phyloP scores from a whole-genome alignment of 805 yeast species.

The Starmerella cellae region DNA sequence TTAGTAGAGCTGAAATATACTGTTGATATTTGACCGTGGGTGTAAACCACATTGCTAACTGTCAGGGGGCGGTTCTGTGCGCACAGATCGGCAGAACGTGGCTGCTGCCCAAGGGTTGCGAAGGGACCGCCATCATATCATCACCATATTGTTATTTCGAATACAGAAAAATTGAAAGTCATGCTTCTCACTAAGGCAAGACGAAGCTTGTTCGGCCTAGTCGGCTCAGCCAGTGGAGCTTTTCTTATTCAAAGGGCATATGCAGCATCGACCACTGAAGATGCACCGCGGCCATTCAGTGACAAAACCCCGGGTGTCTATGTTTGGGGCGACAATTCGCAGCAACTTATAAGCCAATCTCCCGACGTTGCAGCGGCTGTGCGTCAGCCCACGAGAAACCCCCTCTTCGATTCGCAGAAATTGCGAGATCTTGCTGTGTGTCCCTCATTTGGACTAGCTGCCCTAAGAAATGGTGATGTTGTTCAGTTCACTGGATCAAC shows the following conservation, averaged over 20 bases:
- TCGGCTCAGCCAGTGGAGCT: no score
- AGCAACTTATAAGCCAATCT: slow-evolving; percentile 27
- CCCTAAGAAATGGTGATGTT: slow-evolving; percentile 56
- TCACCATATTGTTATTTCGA: no score
- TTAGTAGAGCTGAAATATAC: no score
- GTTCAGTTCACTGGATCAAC: slow-evolving; percentile 41
- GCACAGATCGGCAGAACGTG: no score
- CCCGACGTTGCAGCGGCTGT: slow-evolving; percentile 20
- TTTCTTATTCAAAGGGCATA: no score
- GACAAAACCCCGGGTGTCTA: slow-evolving; percentile 35
- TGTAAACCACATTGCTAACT: no score
- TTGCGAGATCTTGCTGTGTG: slow-evolving; percentile 46
- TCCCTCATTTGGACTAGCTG: slow-evolving; percentile 38
- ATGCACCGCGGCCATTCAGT: not conserved
- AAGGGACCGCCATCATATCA: no score
- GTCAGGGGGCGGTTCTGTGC: no score
- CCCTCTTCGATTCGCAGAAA: slow-evolving; percentile 47
- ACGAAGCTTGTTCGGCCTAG: not conserved
- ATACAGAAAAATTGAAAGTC: no score
- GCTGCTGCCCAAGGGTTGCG: no score
- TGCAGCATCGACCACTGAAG: not conserved
- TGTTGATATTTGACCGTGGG: no score
- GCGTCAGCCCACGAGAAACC: slow-evolving; percentile 46
- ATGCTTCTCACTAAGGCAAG: no score
- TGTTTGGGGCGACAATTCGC: slow-evolving; percentile 46